Percentiles rank a stretch among this genome's conserved stretches.
Evolutionary conservation across 805 yeast genomes (phyloP).

Genomic region (Dipodascus albidus): DNA sequence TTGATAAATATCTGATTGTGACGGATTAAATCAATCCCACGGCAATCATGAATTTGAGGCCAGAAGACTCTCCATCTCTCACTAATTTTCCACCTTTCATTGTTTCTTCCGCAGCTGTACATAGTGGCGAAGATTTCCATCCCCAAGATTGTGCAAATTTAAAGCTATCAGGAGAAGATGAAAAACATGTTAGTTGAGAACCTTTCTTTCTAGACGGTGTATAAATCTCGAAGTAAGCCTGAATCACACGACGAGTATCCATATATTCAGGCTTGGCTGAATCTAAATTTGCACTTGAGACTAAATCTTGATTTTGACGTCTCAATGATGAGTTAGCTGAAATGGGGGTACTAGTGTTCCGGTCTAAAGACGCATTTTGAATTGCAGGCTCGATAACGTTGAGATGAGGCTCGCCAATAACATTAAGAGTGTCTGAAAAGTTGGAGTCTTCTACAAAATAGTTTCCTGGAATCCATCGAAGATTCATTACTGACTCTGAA

Average conservation of each 20-base stretch:
- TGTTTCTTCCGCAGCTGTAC: conserved; percentile 39
- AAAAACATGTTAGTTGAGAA: conserved; percentile 38
- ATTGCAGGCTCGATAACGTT: background rate
- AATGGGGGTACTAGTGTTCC: background rate
- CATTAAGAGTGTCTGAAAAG: background rate
- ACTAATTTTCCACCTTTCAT: conserved; percentile 33
- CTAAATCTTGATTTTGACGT: background rate
- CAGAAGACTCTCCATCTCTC: conserved; percentile 10
- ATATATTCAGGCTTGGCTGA: conserved; percentile 24
- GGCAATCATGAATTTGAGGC: conserved; percentile 38
- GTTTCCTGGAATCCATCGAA: background rate
- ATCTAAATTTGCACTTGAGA: background rate
- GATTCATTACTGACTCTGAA: background rate
- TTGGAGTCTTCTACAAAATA: background rate
- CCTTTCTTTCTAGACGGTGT: conserved; percentile 39
- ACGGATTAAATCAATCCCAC: conserved; percentile 33
- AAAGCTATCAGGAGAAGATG: conserved; percentile 44
- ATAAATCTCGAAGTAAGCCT: conserved; percentile 42
- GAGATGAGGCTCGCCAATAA: background rate
- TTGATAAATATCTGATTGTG: too few relatives aligned
- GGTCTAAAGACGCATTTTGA: background rate
- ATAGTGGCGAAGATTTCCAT: conserved; percentile 47
- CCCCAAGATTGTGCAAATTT: conserved; percentile 50
- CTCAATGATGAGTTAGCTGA: background rate
- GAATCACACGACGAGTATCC: conserved; percentile 35